These are phyloP conservation scores for Russula lepida DNA, from an alignment of 768 basidiomycete species.

Conservation along the genomic window DNA sequence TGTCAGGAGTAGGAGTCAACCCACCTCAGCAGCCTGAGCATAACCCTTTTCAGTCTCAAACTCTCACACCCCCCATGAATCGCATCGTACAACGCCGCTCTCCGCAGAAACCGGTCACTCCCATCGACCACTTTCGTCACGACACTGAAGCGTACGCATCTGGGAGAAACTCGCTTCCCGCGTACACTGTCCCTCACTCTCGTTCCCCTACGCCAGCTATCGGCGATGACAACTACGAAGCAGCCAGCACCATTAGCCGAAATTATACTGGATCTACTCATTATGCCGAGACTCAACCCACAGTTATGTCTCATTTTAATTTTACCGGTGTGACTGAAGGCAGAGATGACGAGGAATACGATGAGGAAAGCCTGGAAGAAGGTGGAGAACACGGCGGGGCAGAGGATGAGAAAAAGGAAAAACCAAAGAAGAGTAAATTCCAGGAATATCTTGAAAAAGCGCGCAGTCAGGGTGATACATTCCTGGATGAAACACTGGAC, in stretches of 20 bases:
- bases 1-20: constrained; percentile 1
- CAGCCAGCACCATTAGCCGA: constrained; percentile 46
- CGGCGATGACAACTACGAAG: constrained; percentile 63
- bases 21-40: background rate
- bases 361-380: background rate
- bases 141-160: constrained; percentile 66
- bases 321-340: constrained; percentile 3
- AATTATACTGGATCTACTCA: constrained; percentile 39
- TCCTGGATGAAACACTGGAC: constrained; percentile 32
- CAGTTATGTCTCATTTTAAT: background rate
- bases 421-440: constrained; percentile 11
- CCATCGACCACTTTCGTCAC: constrained; percentile 51
- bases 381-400: constrained; percentile 20
- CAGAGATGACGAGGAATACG: background rate
- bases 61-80: constrained; percentile 14
- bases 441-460: constrained; percentile 6
- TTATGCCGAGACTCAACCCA: constrained; percentile 3
- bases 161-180: constrained; percentile 43
- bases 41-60: constrained; percentile 1
- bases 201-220: constrained; percentile 70
- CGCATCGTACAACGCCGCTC: constrained; percentile 12
- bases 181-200: constrained; percentile 48
- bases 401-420: constrained; percentile 22
- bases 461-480: background rate
- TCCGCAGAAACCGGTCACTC: constrained; percentile 23